phyloP scores from a whole-genome alignment of 2,329 filamentous ascomycete species.

The Cadophora malorum region DNA sequence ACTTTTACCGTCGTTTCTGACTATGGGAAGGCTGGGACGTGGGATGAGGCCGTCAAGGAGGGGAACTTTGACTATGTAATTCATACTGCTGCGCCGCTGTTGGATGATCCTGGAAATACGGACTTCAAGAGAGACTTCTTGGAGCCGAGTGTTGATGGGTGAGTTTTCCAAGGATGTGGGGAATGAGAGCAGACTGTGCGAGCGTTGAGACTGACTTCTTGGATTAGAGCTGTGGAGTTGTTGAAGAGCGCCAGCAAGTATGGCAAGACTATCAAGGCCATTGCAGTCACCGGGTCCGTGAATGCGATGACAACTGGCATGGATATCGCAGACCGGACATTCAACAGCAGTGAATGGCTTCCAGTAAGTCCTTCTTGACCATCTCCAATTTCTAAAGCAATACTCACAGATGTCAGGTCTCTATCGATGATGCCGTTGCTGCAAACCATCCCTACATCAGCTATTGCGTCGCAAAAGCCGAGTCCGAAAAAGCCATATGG shows the following conservation, averaged over 20 bases:
- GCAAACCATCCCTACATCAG: conserved; percentile 39
- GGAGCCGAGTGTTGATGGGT: conserved; percentile 41
- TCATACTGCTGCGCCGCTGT: conserved; percentile 44
- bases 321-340: conserved; percentile 37
- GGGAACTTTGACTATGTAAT: conserved; percentile 43
- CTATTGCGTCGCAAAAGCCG: conserved; percentile 43
- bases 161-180: conserved; percentile 1
- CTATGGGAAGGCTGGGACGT: conserved; percentile 38
- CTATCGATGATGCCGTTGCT: conserved; percentile 37
- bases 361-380: conserved; percentile 26
- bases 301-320: conserved; percentile 41
- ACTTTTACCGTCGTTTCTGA: conserved; percentile 45
- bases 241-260: conserved; percentile 41
- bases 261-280: conserved; percentile 42
- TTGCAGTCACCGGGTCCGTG: conserved; percentile 44
- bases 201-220: not conserved
- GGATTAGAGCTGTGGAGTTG: conserved; percentile 39
- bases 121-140: conserved; percentile 45
- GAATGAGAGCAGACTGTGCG: not conserved
- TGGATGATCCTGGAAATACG: conserved; percentile 40
- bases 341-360: conserved; percentile 40
- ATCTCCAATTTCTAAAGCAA: not conserved
- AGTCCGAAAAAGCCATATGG: conserved; percentile 44
- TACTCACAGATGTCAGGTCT: conserved; percentile 29
- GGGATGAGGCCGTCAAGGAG: conserved; percentile 42